phyloP scores from a whole-genome alignment of 495 filamentous ascomycete genomes.

The Chaetomium fimeti region DNA sequence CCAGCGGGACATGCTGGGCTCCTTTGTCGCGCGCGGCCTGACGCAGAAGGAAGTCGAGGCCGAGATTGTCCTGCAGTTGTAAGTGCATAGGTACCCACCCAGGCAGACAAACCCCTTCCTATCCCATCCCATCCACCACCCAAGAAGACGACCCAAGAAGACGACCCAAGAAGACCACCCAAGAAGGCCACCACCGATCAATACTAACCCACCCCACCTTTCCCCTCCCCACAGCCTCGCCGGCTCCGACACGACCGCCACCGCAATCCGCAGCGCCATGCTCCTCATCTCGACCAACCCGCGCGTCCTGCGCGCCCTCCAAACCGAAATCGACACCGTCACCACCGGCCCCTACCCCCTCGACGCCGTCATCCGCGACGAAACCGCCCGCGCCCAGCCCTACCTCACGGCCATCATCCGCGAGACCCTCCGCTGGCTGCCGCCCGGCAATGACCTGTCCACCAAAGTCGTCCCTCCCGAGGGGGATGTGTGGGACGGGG shows the following conservation, averaged over 20 bases:
- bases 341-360: slow-evolving; percentile 24
- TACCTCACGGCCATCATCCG: slow-evolving; percentile 49
- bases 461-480: not conserved
- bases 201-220: too few species aligned
- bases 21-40: slow-evolving; percentile 43
- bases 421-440: slow-evolving; percentile 42
- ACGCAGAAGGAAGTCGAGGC: slow-evolving; percentile 41
- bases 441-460: not conserved
- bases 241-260: slow-evolving; percentile 60
- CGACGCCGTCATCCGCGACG: slow-evolving; percentile 33
- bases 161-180: too few species aligned
- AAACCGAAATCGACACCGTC: slow-evolving; percentile 51
- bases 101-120: not conserved
- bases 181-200: too few species aligned
- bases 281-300: slow-evolving; percentile 39
- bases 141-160: too few species aligned
- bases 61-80: slow-evolving; percentile 38
- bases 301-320: slow-evolving; percentile 50
- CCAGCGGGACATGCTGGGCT: slow-evolving; percentile 38
- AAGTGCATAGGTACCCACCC: not conserved
- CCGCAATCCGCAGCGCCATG: slow-evolving; percentile 56
- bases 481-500: slow-evolving; percentile 32
- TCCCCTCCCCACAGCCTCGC: slow-evolving; percentile 11
- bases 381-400: slow-evolving; percentile 41
- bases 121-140: too few species aligned